Percentiles rank a stretch among this genome's conserved stretches.
phyloP scores from a whole-genome alignment of 805 yeast genomes.

The Wickerhamomyces ciferrii region DNA sequence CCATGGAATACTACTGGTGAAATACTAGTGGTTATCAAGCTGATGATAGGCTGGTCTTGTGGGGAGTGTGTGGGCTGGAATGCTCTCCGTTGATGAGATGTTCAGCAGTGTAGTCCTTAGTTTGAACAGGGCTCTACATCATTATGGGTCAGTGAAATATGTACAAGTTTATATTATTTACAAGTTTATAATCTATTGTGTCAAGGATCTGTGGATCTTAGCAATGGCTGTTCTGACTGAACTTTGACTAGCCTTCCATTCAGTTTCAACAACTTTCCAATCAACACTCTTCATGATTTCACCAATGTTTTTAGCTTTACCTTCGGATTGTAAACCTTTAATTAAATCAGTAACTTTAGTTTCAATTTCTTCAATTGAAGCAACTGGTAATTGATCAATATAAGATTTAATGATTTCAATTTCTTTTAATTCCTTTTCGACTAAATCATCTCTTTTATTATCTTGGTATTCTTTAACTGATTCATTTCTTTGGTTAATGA shows the following conservation, averaged over 20 bases:
- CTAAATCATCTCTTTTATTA: slow-evolving; percentile 47
- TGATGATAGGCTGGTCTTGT: no score
- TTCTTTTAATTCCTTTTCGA: slow-evolving; percentile 46
- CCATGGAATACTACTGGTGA: no score
- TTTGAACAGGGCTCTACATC: no score
- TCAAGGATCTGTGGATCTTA: slow-evolving; percentile 11
- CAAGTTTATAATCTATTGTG: background rate
- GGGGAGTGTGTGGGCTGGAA: no score
- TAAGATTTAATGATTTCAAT: slow-evolving; percentile 35
- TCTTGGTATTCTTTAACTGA: slow-evolving; percentile 41
- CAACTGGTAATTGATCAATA: slow-evolving; percentile 37
- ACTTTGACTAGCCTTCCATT: slow-evolving; percentile 31
- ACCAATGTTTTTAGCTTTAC: slow-evolving; percentile 21
- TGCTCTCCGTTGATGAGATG: background rate
- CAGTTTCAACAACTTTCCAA: slow-evolving; percentile 27
- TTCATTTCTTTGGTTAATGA: slow-evolving; percentile 44
- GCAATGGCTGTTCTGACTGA: slow-evolving; percentile 27
- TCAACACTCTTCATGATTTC: slow-evolving; percentile 14
- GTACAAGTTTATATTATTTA: background rate
- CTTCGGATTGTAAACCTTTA: slow-evolving; percentile 13
- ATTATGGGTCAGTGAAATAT: no score
- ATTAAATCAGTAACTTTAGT: slow-evolving; percentile 24
- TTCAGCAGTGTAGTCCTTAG: no score
- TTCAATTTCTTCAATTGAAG: slow-evolving; percentile 40
- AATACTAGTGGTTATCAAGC: no score